Conservation (phyloP, 305 asterid genomes). For the Stenogyne calaminthoides region DNA sequence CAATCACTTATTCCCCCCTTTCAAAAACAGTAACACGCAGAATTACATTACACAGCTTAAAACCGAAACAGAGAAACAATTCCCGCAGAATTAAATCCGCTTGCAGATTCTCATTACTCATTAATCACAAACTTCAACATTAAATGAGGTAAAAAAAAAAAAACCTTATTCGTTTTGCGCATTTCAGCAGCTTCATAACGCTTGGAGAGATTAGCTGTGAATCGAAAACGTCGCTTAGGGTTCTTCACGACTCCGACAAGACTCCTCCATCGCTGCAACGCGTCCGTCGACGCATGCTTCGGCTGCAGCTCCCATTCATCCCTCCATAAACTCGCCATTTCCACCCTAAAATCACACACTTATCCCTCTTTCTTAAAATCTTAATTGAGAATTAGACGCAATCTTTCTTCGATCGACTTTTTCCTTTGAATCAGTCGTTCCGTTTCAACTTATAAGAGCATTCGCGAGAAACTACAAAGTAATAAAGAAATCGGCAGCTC, state of each 20-base stretch:
- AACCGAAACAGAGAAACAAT: neutral
- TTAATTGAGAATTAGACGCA: neutral
- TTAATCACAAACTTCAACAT: neutral
- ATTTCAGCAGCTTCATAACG: slow-evolving; percentile 84
- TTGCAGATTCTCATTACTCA: neutral
- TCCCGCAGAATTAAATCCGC: neutral
- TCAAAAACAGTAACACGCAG: neutral
- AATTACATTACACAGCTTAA: neutral
- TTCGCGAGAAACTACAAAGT: neutral
- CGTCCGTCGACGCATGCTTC: slow-evolving; percentile 77
- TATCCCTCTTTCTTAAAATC: neutral
- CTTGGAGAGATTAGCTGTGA: slow-evolving; percentile 87
- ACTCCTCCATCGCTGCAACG: slow-evolving; percentile 74
- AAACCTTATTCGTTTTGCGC: slow-evolving; percentile 88
- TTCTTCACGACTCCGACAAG: slow-evolving; percentile 92
- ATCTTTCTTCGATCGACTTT: neutral
- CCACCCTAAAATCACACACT: neutral
- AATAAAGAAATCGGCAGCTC: neutral
- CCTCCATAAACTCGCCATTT: slow-evolving; percentile 66
- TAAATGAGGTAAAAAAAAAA: neutral
- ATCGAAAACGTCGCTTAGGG: slow-evolving; percentile 81
- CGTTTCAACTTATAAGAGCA: slow-evolving; percentile 7
- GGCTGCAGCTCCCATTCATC: slow-evolving; percentile 75
- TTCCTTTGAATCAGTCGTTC: neutral
- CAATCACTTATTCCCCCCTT: neutral